Evolutionary conservation across 2,329 filamentous ascomycete species (phyloP).

Genomic region (Colletotrichum camelliae): DNA sequence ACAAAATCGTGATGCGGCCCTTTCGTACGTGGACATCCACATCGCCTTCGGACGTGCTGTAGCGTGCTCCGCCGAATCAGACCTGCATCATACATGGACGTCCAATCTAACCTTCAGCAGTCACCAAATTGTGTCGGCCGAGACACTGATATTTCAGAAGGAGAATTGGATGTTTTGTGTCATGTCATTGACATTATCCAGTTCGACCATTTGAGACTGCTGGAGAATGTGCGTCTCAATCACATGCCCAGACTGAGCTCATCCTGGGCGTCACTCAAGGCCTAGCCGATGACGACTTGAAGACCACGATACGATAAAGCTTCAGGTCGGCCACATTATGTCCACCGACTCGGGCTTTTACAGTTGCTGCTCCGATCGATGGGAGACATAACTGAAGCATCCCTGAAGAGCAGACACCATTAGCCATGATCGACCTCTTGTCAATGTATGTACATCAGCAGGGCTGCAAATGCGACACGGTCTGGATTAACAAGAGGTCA

Average conservation of each 20-base stretch:
- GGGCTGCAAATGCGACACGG: neutral
- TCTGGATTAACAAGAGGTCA: neutral
- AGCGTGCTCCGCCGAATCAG: neutral
- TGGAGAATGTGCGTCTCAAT: neutral
- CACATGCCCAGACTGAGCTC: neutral
- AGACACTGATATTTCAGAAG: neutral
- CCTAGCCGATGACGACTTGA: neutral
- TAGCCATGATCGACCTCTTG: neutral
- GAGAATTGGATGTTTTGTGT: neutral
- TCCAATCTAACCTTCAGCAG: neutral
- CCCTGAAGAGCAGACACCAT: too few species aligned
- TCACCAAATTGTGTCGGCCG: rapidly evolving
- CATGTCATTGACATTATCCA: neutral
- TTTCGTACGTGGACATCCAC: neutral
- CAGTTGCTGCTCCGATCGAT: neutral
- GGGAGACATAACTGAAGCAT: neutral
- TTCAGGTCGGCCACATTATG: too few species aligned
- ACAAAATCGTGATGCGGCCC: rapidly evolving
- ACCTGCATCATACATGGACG: neutral
- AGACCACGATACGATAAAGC: neutral
- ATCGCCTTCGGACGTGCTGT: neutral
- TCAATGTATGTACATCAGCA: neutral
- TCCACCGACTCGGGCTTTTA: too few species aligned
- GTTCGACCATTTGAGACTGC: neutral
- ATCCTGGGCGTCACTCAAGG: neutral